Evolutionary conservation across 73 alveolate species (phyloP).

Genomic region (Paramecium octaurelia): DNA sequence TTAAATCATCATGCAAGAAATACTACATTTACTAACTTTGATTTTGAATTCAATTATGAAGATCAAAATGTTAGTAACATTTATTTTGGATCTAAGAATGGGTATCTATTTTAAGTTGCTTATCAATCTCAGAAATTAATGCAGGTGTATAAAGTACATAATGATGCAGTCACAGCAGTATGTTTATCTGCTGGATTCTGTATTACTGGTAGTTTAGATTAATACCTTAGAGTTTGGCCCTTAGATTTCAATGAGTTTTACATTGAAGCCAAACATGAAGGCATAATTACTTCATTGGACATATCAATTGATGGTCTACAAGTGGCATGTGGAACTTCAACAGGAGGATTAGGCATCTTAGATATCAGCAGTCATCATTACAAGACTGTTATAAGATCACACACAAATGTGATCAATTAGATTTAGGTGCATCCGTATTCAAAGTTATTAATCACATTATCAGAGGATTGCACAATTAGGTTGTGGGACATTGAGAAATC

Average conservation of each 20-base stretch:
- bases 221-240: constrained; percentile 94
- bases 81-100: constrained; percentile 76
- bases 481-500: constrained; percentile 80
- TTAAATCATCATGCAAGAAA: constrained; percentile 94
- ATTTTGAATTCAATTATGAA: constrained; percentile 86
- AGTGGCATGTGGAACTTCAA: constrained; percentile 92
- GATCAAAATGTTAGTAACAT: constrained; percentile 68
- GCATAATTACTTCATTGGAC: constrained; percentile 89
- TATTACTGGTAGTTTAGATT: constrained; percentile 94
- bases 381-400: constrained; percentile 93
- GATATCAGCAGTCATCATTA: constrained; percentile 87
- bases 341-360: constrained; percentile 88
- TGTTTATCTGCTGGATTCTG: constrained; percentile 79
- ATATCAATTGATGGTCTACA: constrained; percentile 90
- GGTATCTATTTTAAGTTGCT: constrained; percentile 70
- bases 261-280: constrained; percentile 97
- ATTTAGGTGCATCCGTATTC: constrained; percentile 66
- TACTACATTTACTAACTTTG: constrained; percentile 85
- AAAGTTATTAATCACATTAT: constrained; percentile 69
- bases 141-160: constrained; percentile 81
- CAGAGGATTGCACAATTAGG: constrained; percentile 80
- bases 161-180: constrained; percentile 80
- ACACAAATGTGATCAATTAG: constrained; percentile 72
- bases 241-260: constrained; percentile 92
- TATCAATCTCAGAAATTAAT: constrained; percentile 77